phyloP scores from a whole-genome alignment of 73 alveolate genomes.

The Paramecium tetraurelia region DNA sequence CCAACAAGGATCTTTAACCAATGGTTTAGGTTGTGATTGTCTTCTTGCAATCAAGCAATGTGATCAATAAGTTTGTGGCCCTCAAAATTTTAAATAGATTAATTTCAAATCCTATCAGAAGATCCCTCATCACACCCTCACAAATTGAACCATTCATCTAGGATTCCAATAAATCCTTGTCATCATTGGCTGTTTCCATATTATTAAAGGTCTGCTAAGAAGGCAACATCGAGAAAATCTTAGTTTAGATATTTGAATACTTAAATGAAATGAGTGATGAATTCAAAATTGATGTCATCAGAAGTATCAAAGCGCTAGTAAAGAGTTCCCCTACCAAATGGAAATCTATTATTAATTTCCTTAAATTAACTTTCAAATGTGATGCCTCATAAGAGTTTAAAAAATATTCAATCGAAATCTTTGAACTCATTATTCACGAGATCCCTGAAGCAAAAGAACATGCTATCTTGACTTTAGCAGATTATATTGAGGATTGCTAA shows the following conservation, averaged over 20 bases:
- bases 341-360: slow-evolving; percentile 38
- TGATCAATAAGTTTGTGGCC: slow-evolving; percentile 56
- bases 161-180: slow-evolving; percentile 48
- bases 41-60: slow-evolving; percentile 30
- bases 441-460: slow-evolving; percentile 61
- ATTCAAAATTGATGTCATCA: slow-evolving; percentile 55
- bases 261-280: slow-evolving; percentile 60
- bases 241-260: slow-evolving; percentile 37
- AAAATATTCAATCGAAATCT: slow-evolving; percentile 35
- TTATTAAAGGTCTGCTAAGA: slow-evolving; percentile 55
- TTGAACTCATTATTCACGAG: slow-evolving; percentile 45
- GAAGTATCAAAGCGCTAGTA: slow-evolving; percentile 52
- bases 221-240: slow-evolving; percentile 26
- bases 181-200: slow-evolving; percentile 60
- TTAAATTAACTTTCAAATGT: slow-evolving; percentile 16
- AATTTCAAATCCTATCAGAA: slow-evolving; percentile 51
- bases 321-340: slow-evolving; percentile 41
- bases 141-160: slow-evolving; percentile 19
- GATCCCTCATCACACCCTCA: slow-evolving; percentile 17
- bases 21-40: slow-evolving; percentile 40
- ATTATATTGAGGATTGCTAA: slow-evolving; percentile 59
- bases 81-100: slow-evolving; percentile 46
- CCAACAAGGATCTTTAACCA: slow-evolving; percentile 51
- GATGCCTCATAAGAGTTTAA: slow-evolving; percentile 52
- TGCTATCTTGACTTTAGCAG: slow-evolving; percentile 51